Evolutionary conservation across 495 filamentous ascomycete species (phyloP), one percentile per base, ranked within the genome.

Genomic region (Schizothecium vesticola): DNA sequence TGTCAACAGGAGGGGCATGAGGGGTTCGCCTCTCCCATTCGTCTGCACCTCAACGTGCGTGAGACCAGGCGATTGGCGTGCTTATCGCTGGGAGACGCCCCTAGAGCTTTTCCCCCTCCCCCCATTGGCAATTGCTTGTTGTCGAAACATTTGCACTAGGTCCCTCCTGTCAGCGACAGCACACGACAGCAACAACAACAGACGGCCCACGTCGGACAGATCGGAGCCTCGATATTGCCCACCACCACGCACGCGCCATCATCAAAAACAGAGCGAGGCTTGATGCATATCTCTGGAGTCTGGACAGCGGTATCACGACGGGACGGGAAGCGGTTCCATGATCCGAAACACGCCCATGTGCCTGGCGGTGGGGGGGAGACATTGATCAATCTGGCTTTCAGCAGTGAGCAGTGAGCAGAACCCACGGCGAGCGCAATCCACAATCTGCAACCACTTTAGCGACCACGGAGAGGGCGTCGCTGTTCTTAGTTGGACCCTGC

Each of bases 291-390:
- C 43, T 51, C 43, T 51, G 1, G 16, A n/a, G 28, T n/a, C 13
- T n/a, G 13, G n/a, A 36, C 36, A 55, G 23, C 23, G n/a, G 22
- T n/a, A 61, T 31, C 59, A 25, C 43, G 31, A 61, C 65, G 51
- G 22, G 21, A 59, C 24, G 51, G 36, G 25, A 57, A 60, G 31
- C 67, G 67, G 67, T 69, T 69, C 43, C 67, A 69, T 60, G 61
- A 64, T 69, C 67, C 67, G 67, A 69, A 69, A 69, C 67, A 69
- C 55, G 61, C 12, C 67, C 51, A 59, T 25, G 13, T 36, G 21
- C 13, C 23, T 22, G 43, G 43, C 55, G 26, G 56, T 66, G 56
- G 56, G 56, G 31, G 33, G 24, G 25, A 23, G 23, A 59, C 58
- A 59, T 28, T 24, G 21, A 22, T 33, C 56, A 58, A 12, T 57